These are phyloP conservation scores for Ambrosia hybrid DNA, from an alignment of 140 eudicot species.

Conservation along the genomic window DNA sequence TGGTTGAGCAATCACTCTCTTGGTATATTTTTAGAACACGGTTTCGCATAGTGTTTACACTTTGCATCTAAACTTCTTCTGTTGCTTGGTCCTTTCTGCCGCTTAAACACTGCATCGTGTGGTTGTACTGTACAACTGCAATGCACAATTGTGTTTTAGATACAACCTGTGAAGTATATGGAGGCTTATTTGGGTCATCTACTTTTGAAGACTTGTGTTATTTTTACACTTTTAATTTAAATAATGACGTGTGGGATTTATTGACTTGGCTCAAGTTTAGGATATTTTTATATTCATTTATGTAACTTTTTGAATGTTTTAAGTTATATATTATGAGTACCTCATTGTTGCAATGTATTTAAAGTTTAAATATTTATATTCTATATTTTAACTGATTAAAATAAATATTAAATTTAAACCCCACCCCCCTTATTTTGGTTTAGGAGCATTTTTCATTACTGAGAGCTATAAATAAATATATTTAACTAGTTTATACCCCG, in stretches of 20 bases:
- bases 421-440: too few relatives aligned
- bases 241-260: conserved; percentile 21
- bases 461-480: too few relatives aligned
- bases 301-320: neutral
- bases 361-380: too few relatives aligned
- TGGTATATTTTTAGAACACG: conserved; percentile 32
- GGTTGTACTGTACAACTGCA: conserved; percentile 26
- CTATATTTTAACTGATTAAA: too few relatives aligned
- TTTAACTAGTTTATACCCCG: too few relatives aligned
- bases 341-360: too few relatives aligned
- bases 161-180: conserved; percentile 13
- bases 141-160: conserved; percentile 9
- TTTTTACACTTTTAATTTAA: conserved; percentile 16
- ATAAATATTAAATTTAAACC: too few relatives aligned
- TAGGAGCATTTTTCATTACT: too few relatives aligned
- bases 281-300: too few relatives aligned
- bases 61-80: neutral
- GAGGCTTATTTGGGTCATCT: conserved; percentile 28
- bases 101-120: neutral
- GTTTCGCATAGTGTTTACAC: conserved; percentile 26
- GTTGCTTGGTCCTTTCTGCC: neutral
- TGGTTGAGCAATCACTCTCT: conserved; percentile 38
- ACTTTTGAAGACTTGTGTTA: conserved; percentile 32
- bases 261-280: neutral
- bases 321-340: too few relatives aligned